Evolutionary conservation across 345 rosid genomes (phyloP), one percentile per base, ranked within the genome.

Genomic region (Viola odorata): DNA sequence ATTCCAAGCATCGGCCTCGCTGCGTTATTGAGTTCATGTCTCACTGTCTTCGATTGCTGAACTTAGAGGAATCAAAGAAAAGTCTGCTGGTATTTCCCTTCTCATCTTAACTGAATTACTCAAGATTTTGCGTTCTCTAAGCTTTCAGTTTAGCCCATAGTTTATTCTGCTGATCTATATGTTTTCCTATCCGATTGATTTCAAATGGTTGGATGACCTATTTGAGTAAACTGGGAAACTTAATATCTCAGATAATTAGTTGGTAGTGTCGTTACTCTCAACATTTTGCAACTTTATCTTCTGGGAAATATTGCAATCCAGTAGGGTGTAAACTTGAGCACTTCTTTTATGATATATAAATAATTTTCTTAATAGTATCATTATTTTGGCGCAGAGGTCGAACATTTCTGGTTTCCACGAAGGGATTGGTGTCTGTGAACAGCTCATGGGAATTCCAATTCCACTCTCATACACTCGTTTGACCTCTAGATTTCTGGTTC

Each of bases 381-480:
- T 50, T 42, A n/a, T 17, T 42, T 8, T 50, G 57, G 37, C 71
- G 62, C 82, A 92, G 98, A 91, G 87, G 50, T 71, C 96, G 0
- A 87, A 84, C 60, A 70, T 92, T 50, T 68, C 86, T 69, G 83
- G 87, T 60, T 79, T 92, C 73, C 82, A 89, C 17, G 96, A 92
- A 76, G 97, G 98, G 55, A 87, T 92, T 39, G 84, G 84, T 69
- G 85, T 81, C 11, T 92, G 98, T 63, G 97, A 92, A 61, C 86
- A 92, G 47, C 83, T 89, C 37, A 77, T 86, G 77, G 96, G 97
- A 3, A 78, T 83, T 37, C 96, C 97, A 0, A 92, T 92, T 60
- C 98, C 98, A 55, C 89, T 92, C 41, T 89, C 98, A 0, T 92
- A 89, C 73, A 92, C 98, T 66, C 85, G 98, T 8, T 67, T 92